Conservation (phyloP, 805 yeast species). For the Candida caryicola region DNA sequence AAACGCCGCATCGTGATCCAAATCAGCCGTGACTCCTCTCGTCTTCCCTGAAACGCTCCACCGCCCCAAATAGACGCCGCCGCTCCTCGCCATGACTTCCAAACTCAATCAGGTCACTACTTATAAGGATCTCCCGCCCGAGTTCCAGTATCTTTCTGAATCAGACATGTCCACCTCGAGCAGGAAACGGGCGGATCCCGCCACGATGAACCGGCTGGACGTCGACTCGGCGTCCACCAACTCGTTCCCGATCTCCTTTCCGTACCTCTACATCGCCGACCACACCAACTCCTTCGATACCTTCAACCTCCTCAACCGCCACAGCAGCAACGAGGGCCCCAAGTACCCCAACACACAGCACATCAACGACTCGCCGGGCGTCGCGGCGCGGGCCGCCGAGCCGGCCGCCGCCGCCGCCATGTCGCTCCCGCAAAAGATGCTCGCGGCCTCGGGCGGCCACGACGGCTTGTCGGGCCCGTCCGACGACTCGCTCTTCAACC, state of each 20-base stretch:
- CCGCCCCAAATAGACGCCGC: too few relatives aligned
- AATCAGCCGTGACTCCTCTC: too few relatives aligned
- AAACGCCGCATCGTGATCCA: too few relatives aligned
- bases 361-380: not conserved
- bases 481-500: conserved; percentile 22
- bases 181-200: conserved; percentile 1
- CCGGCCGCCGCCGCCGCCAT: conserved; percentile 2
- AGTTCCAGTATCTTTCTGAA: conserved; percentile 4
- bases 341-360: conserved; percentile 24
- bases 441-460: conserved; percentile 7
- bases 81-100: not conserved
- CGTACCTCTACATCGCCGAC: conserved; percentile 22
- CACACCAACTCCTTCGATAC: conserved; percentile 25
- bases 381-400: not conserved
- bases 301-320: conserved; percentile 17
- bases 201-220: conserved; percentile 14
- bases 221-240: conserved; percentile 24
- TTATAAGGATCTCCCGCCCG: conserved; percentile 2
- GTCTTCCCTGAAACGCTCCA: too few relatives aligned
- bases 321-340: conserved; percentile 11
- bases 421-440: conserved; percentile 1
- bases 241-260: conserved; percentile 29
- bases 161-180: conserved; percentile 2
- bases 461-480: conserved; percentile 11
- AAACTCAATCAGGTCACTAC: not conserved